Evolutionary conservation across 2,329 filamentous ascomycete genomes (phyloP), one percentile per base, ranked within the genome.

Genomic region (Cercospora zeina): DNA sequence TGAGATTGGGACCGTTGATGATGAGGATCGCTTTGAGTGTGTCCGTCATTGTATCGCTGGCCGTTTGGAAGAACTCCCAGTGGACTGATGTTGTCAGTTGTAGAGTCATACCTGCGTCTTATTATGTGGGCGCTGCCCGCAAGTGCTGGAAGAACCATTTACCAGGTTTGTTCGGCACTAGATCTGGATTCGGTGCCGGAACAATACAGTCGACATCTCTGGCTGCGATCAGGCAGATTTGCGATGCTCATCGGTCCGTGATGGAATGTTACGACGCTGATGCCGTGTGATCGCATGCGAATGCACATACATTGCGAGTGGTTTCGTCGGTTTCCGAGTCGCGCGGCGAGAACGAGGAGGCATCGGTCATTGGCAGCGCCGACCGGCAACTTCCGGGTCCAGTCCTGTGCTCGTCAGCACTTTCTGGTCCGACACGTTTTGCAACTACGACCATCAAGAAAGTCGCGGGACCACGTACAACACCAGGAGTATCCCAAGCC

Each of bases 1-100:
- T 92, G 69, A 93, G 87, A 75, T 93, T 93, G 33, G 89, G 89
- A n/a, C 89, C 89, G 24, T 65, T 67, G 55, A 67, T 39, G 45
- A 67, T 55, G 3, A 67, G 61, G 31, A 67, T 63, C 8, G 62
- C 55, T 33, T 63, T 65, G 8, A 47, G 27, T 37, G 42, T 57
- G 16, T 13, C 47, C n/a, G 34, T 4, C 30, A 36, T 34, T 8
- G 31, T 19, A 3, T 27, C 11, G 36, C n/a, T 6, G 21, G 10
- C 19, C 39, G 33, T 27, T n/a, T 19, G 4, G 7, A 39, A 24
- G 19, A n/a, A 16, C 8, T 2, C 11, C 1, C n/a, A 31, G 30
- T 14, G 14, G 33, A 21, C 36, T 19, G 9, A 21, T 59, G 21
- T 53, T 14, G 19, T 47, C 27, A 59, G 1, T 36, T 5, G 39